phyloP scores from a whole-genome alignment of 441 rosid species.

The Populus hybrid region DNA sequence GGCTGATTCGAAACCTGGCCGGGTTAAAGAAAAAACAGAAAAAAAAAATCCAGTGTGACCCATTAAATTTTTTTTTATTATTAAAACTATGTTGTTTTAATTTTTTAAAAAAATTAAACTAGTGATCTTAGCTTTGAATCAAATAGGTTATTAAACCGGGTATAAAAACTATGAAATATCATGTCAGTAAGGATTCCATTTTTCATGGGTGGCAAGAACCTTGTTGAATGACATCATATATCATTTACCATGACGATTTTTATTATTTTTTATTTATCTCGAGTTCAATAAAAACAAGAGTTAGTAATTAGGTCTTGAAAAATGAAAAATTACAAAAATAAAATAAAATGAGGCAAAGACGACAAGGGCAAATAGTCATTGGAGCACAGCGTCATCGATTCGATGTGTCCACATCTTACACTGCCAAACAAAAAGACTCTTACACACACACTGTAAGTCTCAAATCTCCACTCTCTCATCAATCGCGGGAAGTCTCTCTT shows the following conservation, averaged over 20 bases:
- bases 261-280: too few relatives aligned
- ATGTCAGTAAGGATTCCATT: not conserved
- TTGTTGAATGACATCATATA: not conserved
- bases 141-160: too few relatives aligned
- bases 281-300: too few relatives aligned
- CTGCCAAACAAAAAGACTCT: slow-evolving; percentile 20
- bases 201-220: not conserved
- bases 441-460: not conserved
- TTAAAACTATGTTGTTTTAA: too few relatives aligned
- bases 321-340: not conserved
- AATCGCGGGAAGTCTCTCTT: slow-evolving; percentile 6
- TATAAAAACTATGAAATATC: too few relatives aligned
- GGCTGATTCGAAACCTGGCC: too few relatives aligned
- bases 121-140: too few relatives aligned
- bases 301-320: not conserved
- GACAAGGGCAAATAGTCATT: slow-evolving; percentile 11
- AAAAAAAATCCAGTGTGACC: too few relatives aligned
- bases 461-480: slow-evolving; percentile 22
- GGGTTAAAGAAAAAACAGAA: too few relatives aligned
- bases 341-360: slow-evolving; percentile 14
- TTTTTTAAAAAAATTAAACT: too few relatives aligned
- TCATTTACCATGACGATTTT: too few relatives aligned
- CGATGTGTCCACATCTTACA: slow-evolving; percentile 67
- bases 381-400: slow-evolving; percentile 54
- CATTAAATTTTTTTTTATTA: too few relatives aligned